Conservation (phyloP, 1,139 yeast genomes). For the Nadsonia starkeyi-henricii region DNA sequence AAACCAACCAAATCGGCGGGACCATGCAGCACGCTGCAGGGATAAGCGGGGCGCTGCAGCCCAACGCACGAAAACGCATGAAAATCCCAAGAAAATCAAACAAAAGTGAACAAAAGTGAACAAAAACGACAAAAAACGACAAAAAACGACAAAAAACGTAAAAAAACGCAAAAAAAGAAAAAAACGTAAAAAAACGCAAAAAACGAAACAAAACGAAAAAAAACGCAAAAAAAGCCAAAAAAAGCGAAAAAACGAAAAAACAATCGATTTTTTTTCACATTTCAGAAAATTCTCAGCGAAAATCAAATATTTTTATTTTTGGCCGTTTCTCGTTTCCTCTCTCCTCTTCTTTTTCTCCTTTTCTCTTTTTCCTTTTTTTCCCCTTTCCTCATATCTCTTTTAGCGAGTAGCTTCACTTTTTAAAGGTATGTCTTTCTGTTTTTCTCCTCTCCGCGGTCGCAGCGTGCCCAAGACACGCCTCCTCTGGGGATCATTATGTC, state of each 20-base stretch:
- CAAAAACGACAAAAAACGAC: not conserved
- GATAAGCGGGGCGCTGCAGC: too few species aligned
- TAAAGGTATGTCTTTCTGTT: not conserved
- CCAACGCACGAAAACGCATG: too few species aligned
- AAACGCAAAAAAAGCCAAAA: not conserved
- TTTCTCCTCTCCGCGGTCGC: too few species aligned
- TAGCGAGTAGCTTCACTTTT: slow-evolving; percentile 1
- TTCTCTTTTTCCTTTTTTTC: slow-evolving; percentile 3
- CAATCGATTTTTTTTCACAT: not conserved
- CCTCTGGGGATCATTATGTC: too few species aligned
- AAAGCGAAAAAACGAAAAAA: not conserved
- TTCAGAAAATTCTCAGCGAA: not conserved
- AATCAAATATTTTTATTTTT: not conserved
- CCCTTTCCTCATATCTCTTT: slow-evolving; percentile 4
- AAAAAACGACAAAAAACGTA: not conserved
- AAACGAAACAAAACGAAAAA: not conserved
- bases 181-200: not conserved
- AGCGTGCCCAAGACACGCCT: too few species aligned
- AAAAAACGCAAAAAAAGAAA: not conserved
- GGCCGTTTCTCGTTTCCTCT: slow-evolving; percentile 1
- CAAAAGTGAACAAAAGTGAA: not conserved
- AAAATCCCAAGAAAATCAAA: too few species aligned
- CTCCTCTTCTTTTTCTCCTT: slow-evolving; percentile 1
- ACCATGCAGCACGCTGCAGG: too few species aligned
- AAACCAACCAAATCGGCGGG: too few species aligned